These are phyloP conservation scores for Aureobasidium vineae DNA, from an alignment of 2,329 filamentous ascomycete genomes.

Conservation along the genomic window DNA sequence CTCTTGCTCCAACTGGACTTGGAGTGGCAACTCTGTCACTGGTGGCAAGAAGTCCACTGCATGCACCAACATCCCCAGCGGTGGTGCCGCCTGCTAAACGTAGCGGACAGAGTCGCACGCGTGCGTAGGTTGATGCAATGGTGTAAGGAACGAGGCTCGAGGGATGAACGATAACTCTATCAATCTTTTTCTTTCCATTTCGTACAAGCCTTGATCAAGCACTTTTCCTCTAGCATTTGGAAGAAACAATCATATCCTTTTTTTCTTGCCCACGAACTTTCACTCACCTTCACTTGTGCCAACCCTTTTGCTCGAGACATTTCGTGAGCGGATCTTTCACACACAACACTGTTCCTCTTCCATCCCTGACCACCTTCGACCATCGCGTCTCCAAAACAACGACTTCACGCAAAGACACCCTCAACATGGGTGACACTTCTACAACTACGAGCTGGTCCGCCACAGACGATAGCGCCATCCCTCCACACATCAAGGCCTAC, in stretches of 20 bases:
- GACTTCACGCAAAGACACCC: background rate
- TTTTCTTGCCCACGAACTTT: background rate
- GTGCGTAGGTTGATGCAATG: background rate
- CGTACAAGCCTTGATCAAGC: conserved; percentile 13
- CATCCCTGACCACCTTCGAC: background rate
- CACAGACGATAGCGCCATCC: background rate
- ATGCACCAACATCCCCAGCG: conserved; percentile 44
- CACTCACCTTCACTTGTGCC: background rate
- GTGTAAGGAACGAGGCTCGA: background rate
- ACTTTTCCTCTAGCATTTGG: background rate
- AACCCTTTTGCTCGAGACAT: background rate
- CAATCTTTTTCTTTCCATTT: background rate
- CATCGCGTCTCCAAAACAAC: background rate
- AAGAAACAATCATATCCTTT: background rate
- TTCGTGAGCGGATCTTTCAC: background rate
- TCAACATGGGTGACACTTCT: background rate
- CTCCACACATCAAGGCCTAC: background rate
- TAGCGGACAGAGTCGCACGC: background rate
- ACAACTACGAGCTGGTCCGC: background rate
- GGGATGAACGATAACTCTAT: background rate
- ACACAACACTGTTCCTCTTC: background rate
- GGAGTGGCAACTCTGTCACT: conserved; percentile 50
- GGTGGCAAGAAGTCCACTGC: conserved; percentile 50
- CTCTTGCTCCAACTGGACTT: conserved; percentile 55
- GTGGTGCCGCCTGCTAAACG: conserved; percentile 17